Evolutionary conservation across 2,329 filamentous ascomycete species (phyloP), one percentile per base, ranked within the genome.

Genomic region (Hypoxylon sp.): DNA sequence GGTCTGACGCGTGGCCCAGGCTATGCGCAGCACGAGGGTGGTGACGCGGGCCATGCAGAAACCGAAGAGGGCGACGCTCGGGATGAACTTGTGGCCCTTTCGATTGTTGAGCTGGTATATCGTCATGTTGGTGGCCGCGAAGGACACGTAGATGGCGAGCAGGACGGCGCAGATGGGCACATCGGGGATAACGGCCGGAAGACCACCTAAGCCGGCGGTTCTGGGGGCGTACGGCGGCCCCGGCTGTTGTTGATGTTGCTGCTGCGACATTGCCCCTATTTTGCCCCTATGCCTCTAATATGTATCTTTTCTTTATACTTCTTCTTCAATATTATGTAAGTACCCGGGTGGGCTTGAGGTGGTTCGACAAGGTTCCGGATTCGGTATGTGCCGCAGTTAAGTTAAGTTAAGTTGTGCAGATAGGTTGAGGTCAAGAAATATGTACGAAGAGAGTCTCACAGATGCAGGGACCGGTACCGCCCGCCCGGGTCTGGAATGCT

Each of bases 121-220:
- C 43, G 77, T 77, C 80, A 88, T 83, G 77, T 90, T 84, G 55
- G 77, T 64, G 13, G 72, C 75, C 6, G 83, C 86, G n/a, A 76
- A 79, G 42, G 68, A 31, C 27, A 83, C 57, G 73, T 87, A 90
- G 53, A 89, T 70, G 35, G 74, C 70, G 11, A 92, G 72, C 61
- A 92, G 83, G 54, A 90, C 81, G 48, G 81, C 79, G 59, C 79
- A 83, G 69, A 91, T 80, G 31, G 89, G 87, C 6, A 87, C 79
- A 70, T 93, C 90, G 61, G 88, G 75, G 2, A 69, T 60, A 3
- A 79, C 69, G 1, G 78, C 82, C 1, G 90, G 89, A 6, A 75
- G 64, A 20, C 86, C 84, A 55, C 88, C 88, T 15, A 87, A 73
- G 13, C 70, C 67, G 37, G 87, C 85, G 10, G 67, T 73, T 10